phyloP scores from a whole-genome alignment of 1,284 basidiomycete species.

The Vanrija sp. region DNA sequence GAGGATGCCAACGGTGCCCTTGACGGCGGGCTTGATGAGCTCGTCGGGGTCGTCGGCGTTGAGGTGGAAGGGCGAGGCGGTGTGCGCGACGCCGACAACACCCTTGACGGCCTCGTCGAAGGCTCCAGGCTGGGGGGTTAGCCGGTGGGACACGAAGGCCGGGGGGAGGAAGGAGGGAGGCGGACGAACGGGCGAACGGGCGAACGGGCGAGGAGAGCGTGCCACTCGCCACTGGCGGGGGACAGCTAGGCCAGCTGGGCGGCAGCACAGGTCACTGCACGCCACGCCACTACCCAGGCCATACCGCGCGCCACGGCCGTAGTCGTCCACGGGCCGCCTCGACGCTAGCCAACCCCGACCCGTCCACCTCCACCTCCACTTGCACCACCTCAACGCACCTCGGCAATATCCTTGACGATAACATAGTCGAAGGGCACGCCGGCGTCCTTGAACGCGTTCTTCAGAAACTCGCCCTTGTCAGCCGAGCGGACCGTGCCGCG shows the following conservation, averaged over 20 bases:
- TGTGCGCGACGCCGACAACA: constrained; percentile 57
- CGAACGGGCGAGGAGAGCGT: too few species aligned
- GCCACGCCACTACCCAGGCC: too few species aligned
- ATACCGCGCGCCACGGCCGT: too few species aligned
- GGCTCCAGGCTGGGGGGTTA: constrained; percentile 54
- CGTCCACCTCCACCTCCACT: not conserved
- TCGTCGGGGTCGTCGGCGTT: constrained; percentile 48
- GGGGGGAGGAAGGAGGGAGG: too few species aligned
- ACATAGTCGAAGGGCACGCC: constrained; percentile 53
- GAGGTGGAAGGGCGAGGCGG: constrained; percentile 33
- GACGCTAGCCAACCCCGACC: not conserved
- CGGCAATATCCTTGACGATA: constrained; percentile 58
- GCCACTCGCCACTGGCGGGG: too few species aligned
- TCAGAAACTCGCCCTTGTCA: constrained; percentile 55
- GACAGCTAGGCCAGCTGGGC: too few species aligned
- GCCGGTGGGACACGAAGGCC: too few species aligned
- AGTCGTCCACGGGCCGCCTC: too few species aligned
- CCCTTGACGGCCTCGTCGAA: constrained; percentile 68
- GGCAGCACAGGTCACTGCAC: too few species aligned
- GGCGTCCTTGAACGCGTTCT: constrained; percentile 52
- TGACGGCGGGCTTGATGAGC: constrained; percentile 60
- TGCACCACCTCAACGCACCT: constrained; percentile 45
- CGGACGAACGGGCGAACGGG: too few species aligned
- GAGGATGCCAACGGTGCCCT: constrained; percentile 60
- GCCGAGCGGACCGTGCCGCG: constrained; percentile 58